phyloP scores from a whole-genome alignment of 306 rosid species.

The Purshia tridentata region DNA sequence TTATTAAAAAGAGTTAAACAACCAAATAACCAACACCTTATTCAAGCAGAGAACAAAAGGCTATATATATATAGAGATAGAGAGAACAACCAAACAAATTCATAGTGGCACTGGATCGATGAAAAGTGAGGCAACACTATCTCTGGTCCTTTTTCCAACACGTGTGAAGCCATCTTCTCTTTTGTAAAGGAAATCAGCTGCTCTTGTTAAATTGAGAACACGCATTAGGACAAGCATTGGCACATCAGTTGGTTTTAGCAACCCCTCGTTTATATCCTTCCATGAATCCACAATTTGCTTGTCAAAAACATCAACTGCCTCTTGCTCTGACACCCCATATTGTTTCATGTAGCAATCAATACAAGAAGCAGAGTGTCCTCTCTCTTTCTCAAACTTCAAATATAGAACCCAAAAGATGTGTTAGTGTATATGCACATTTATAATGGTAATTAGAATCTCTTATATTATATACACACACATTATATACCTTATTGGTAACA shows the following conservation, averaged over 20 bases:
- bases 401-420: neutral
- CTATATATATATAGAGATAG: too few species aligned
- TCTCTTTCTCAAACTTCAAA: constrained; percentile 5
- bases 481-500: neutral
- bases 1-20: too few species aligned
- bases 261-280: constrained; percentile 12
- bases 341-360: constrained; percentile 11
- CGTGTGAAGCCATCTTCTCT: constrained; percentile 4
- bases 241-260: neutral
- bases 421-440: too few species aligned
- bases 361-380: neutral
- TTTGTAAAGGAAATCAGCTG: neutral
- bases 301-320: neutral
- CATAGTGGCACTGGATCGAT: neutral
- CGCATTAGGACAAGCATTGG: constrained; percentile 1
- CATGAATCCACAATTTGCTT: neutral
- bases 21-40: too few species aligned
- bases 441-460: too few species aligned
- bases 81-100: neutral
- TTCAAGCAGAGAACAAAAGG: too few species aligned
- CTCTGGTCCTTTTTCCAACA: neutral
- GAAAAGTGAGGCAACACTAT: neutral
- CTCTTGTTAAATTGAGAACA: constrained; percentile 2
- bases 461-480: too few species aligned
- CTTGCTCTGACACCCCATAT: constrained; percentile 1